These are phyloP conservation scores for Panicum miliaceum DNA, from an alignment of 176 grass and related monocot genomes.

Conservation along the genomic window DNA sequence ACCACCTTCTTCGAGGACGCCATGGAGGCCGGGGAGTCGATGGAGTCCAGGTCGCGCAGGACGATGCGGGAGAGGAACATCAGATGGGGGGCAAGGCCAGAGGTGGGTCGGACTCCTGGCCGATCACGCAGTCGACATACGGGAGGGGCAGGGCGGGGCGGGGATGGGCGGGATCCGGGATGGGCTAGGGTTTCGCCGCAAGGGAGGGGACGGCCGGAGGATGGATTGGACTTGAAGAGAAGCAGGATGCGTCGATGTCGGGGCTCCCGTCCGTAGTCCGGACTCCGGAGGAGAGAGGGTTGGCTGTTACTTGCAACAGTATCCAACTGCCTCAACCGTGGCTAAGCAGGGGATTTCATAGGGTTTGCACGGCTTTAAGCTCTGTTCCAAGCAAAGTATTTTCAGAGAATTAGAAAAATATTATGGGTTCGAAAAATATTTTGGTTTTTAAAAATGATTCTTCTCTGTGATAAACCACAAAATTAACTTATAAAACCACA, in stretches of 20 bases:
- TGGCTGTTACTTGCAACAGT: slow-evolving; percentile 19
- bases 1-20: slow-evolving; percentile 88
- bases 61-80: slow-evolving; percentile 80
- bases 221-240: slow-evolving; percentile 23
- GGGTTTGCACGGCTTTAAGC: background rate
- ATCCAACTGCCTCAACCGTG: background rate
- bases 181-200: slow-evolving; percentile 52
- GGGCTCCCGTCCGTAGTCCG: background rate
- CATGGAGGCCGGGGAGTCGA: slow-evolving; percentile 53
- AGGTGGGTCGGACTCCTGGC: slow-evolving; percentile 4
- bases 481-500: no score
- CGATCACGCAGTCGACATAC: slow-evolving; percentile 49
- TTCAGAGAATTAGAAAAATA: no score
- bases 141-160: background rate
- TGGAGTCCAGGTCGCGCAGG: slow-evolving; percentile 55
- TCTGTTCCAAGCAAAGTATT: no score
- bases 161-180: background rate
- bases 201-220: slow-evolving; percentile 5
- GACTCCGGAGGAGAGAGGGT: background rate
- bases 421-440: no score
- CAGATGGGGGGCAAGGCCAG: slow-evolving; percentile 38
- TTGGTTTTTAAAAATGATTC: no score
- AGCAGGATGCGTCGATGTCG: slow-evolving; percentile 31
- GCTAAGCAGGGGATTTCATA: background rate
- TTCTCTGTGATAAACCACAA: no score